Percentiles rank a stretch among this genome's conserved stretches.
These are phyloP conservation scores for Fusarium circinatum DNA, from an alignment of 2,329 filamentous ascomycete genomes.

Conservation along the genomic window DNA sequence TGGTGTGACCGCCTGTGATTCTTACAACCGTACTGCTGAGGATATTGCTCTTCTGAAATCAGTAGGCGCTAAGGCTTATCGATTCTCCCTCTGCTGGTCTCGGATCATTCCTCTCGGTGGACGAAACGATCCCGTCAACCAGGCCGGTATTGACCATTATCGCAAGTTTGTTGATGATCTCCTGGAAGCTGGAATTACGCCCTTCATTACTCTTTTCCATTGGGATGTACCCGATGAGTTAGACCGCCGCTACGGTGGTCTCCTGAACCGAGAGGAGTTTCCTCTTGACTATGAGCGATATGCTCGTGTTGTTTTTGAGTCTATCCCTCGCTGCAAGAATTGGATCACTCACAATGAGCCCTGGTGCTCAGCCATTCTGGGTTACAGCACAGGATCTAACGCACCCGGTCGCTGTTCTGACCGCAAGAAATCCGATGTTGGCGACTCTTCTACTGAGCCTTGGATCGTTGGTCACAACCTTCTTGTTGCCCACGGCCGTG, in stretches of 20 bases:
- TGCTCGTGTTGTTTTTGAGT: slow-evolving; percentile 78
- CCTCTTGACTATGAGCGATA: slow-evolving; percentile 84
- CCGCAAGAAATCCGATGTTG: slow-evolving; percentile 73
- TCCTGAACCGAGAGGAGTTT: slow-evolving; percentile 85
- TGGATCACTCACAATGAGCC: slow-evolving; percentile 96
- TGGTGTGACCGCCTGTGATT: slow-evolving; percentile 85
- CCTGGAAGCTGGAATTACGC: slow-evolving; percentile 78
- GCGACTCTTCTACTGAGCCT: slow-evolving; percentile 80
- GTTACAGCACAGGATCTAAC: slow-evolving; percentile 80
- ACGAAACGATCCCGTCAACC: slow-evolving; percentile 82
- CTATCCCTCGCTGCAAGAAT: slow-evolving; percentile 80
- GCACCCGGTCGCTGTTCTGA: slow-evolving; percentile 86
- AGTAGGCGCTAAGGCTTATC: slow-evolving; percentile 78
- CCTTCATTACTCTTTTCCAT: slow-evolving; percentile 86
- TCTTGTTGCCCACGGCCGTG: slow-evolving; percentile 80
- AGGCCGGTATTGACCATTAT: slow-evolving; percentile 81
- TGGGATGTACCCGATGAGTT: slow-evolving; percentile 87
- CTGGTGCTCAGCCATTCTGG: slow-evolving; percentile 84
- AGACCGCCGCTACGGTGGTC: slow-evolving; percentile 82
- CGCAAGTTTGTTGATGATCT: slow-evolving; percentile 82
- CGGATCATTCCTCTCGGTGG: slow-evolving; percentile 88
- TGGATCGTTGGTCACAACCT: slow-evolving; percentile 87
- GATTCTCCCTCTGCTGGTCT: slow-evolving; percentile 87
- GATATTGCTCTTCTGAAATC: slow-evolving; percentile 82
- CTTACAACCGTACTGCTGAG: slow-evolving; percentile 80